Percentiles rank a stretch among this genome's conserved stretches.
Conservation (phyloP, 768 basidiomycete genomes). For the Dendrothele bispora region DNA sequence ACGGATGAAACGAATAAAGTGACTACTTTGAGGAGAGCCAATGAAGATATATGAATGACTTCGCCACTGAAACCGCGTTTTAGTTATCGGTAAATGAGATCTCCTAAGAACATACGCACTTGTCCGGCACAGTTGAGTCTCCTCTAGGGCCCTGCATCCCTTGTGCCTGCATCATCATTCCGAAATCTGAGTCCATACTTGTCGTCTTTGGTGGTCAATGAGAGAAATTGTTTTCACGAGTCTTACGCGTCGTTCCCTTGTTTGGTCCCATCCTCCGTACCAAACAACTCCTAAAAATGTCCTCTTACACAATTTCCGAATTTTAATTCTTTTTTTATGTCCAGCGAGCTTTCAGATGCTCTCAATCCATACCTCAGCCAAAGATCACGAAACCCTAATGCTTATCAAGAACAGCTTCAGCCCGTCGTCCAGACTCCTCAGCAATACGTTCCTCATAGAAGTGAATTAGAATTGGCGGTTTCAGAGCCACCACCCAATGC, state of each 20-base stretch:
- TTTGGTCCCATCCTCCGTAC: conserved; percentile 13
- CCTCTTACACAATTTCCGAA: no score
- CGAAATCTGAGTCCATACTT: conserved; percentile 53
- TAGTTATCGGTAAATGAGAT: conserved; percentile 11
- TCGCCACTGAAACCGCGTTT: conserved; percentile 61
- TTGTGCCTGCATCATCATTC: conserved; percentile 48
- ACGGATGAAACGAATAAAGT: neutral
- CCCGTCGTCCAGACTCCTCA: conserved; percentile 30
- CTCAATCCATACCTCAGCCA: conserved; percentile 64
- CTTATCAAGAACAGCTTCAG: conserved; percentile 21
- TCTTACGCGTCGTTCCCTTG: conserved; percentile 44
- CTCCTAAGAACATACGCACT: conserved; percentile 42
- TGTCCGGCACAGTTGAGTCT: conserved; percentile 70
- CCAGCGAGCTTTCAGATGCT: conserved; percentile 75
- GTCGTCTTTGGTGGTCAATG: conserved; percentile 16
- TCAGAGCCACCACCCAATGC: conserved; percentile 36
- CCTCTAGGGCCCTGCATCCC: conserved; percentile 39
- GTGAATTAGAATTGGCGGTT: conserved; percentile 65
- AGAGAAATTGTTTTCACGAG: conserved; percentile 15
- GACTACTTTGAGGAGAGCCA: conserved; percentile 91
- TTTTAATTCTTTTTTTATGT: no score
- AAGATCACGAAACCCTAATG: conserved; percentile 10
- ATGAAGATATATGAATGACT: conserved; percentile 94
- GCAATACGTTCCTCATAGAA: conserved; percentile 54
- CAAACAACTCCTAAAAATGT: conserved; percentile 5